Evolutionary conservation across 495 filamentous ascomycete genomes (phyloP).

Genomic region (Aspergillus cristatus): DNA sequence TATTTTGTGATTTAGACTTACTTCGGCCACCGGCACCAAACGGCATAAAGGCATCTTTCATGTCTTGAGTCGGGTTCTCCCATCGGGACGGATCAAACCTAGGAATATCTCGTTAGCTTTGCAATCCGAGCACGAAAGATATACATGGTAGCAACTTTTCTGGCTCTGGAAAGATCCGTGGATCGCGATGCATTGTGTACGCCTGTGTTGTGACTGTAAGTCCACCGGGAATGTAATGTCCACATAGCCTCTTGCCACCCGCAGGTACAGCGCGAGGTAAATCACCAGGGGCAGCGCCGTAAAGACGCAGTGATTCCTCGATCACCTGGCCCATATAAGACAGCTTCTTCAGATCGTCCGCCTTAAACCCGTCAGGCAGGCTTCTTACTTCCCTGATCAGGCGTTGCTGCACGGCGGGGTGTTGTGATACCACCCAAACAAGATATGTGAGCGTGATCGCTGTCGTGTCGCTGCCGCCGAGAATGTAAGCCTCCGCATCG

Average conservation of each 20-base stretch:
- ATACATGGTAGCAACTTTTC: constrained; percentile 14
- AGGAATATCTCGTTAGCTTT: no score
- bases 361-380: constrained; percentile 12
- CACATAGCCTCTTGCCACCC: constrained; percentile 18
- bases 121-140: no score
- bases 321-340: constrained; percentile 42
- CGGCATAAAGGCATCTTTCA: constrained; percentile 44
- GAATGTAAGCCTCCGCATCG: constrained; percentile 37
- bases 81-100: constrained; percentile 37
- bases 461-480: constrained; percentile 40
- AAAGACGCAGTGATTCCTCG: constrained; percentile 46
- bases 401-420: constrained; percentile 5
- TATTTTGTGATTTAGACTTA: no score
- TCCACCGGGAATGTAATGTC: constrained; percentile 21
- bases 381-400: constrained; percentile 14
- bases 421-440: constrained; percentile 17
- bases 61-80: constrained; percentile 33
- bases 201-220: constrained; percentile 28
- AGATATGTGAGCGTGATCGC: constrained; percentile 34
- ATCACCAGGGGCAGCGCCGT: constrained; percentile 39
- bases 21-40: no score
- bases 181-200: constrained; percentile 36
- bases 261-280: constrained; percentile 29
- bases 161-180: constrained; percentile 18
- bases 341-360: constrained; percentile 20